Percentiles rank a stretch among this genome's conserved stretches.
Conservation (phyloP, 2,329 filamentous ascomycete species). For the Botrytis fragariae region DNA sequence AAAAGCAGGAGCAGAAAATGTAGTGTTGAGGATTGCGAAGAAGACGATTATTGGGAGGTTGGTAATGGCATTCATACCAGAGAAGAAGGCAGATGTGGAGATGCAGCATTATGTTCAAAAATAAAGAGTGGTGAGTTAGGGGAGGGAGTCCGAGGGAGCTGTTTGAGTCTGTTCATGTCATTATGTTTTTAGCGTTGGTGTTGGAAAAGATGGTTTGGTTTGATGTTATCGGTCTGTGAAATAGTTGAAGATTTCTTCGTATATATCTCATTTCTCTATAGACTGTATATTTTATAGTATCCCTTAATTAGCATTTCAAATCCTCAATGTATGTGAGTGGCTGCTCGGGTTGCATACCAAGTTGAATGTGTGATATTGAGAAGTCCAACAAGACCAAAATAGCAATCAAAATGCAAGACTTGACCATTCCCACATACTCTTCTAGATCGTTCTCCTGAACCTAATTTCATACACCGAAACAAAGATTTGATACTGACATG, state of each 20-base stretch:
- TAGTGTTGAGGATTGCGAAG: constrained; percentile 29
- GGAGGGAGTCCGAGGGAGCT: neutral
- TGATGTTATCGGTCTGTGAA: neutral
- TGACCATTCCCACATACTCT: rapidly evolving
- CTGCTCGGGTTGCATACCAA: neutral
- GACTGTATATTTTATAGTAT: neutral
- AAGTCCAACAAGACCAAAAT: neutral
- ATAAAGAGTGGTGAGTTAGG: neutral
- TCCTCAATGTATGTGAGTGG: neutral
- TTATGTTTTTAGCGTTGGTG: neutral
- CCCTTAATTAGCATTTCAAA: neutral
- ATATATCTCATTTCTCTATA: neutral
- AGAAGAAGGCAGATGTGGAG: constrained; percentile 10
- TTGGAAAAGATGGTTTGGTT: neutral
- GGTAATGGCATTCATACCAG: constrained; percentile 22
- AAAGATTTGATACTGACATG: neutral
- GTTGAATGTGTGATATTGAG: neutral
- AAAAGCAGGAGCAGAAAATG: constrained; percentile 17
- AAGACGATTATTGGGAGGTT: constrained; percentile 35
- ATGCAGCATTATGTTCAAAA: constrained; percentile 9
- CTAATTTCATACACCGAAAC: neutral
- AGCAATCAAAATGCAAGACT: neutral
- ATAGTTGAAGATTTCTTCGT: neutral
- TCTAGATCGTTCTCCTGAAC: neutral
- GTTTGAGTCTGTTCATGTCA: neutral